Base-by-base conservation (phyloP, 306 rosid genomes). In the Cicer judaicum region DNA sequence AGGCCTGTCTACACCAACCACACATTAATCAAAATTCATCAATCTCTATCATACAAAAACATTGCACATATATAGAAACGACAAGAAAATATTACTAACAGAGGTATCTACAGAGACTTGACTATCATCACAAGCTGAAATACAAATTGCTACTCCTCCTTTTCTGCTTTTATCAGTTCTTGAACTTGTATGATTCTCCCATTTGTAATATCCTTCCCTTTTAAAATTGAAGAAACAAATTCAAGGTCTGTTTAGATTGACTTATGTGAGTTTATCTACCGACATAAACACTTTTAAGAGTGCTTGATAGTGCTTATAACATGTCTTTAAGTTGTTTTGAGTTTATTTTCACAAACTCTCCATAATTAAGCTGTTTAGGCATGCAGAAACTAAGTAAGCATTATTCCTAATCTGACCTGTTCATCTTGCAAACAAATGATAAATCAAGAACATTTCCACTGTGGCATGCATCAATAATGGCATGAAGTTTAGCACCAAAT, bases 391-490 rank as follows among this genome's bases (percentile, higher is more conserved):
- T 60, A 6, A 59, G 8, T 59, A 59, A 29, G 9, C 10, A 60
- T 12, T 60, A 7, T 34, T 29, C 57, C 38, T 60, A 67, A 50
- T 34, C 76, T 54, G 7, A 89, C 93, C 84, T 63, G 82, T 84
- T 80, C 78, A 84, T 82, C 52, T 82, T 81, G 79, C 86, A 90
- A 46, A 90, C 50, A 34, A 82, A 87, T 12, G 87, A 87, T 16
- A 88, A 64, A 62, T 86, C 92, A 72, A 90, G 90, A 36, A 84
- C 18, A 1, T 89, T 90, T 5, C 90, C 96, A 72, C 90, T 88
- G n/a, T 82, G 75, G 72, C 88, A 86, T 1, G 96, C 81, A 62
- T 90, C 96, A 9, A 90, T 7, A 19, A 86, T 70, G 73, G 96
- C 92, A 74, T 90, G 96, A 56, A 90, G 96, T 38, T 79, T 84